These are phyloP conservation scores for Allomyces macrogynus DNA, from an alignment of 192 early-diverging fungal species.

Conservation along the genomic window DNA sequence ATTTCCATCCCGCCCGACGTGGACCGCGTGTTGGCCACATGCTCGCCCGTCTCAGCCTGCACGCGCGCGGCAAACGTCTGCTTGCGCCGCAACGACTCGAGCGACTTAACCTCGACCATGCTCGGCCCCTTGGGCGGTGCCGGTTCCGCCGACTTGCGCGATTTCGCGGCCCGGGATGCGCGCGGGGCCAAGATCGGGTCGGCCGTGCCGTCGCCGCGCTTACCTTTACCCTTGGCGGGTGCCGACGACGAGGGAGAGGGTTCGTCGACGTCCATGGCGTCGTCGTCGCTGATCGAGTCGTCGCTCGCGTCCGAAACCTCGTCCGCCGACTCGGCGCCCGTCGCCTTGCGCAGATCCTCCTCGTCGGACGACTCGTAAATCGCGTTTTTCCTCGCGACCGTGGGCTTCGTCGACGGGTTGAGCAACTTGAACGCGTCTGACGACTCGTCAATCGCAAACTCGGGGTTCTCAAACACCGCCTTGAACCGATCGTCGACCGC, in stretches of 20 bases:
- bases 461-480: slow-evolving; percentile 70
- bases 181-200: background rate
- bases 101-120: background rate
- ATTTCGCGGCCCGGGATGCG: slow-evolving; percentile 5
- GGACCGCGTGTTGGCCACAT: slow-evolving; percentile 9
- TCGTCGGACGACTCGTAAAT: slow-evolving; percentile 1
- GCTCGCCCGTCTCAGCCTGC: slow-evolving; percentile 9
- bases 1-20: slow-evolving; percentile 18
- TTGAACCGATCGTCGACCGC: slow-evolving; percentile 62
- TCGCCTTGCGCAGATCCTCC: slow-evolving; percentile 1
- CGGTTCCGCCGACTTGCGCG: slow-evolving; percentile 9
- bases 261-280: background rate
- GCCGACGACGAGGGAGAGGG: background rate
- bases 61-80: slow-evolving; percentile 15
- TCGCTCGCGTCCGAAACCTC: background rate
- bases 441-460: slow-evolving; percentile 74
- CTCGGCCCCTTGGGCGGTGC: slow-evolving; percentile 7
- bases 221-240: background rate
- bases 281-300: background rate
- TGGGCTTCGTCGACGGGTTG: slow-evolving; percentile 18
- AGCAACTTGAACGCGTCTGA: slow-evolving; percentile 62
- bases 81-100: background rate
- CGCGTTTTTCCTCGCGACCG: background rate
- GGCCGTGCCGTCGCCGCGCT: background rate
- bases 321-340: background rate